Conservation (phyloP, 169 alveolate species). For the Cryptosporidium sp. region DNA sequence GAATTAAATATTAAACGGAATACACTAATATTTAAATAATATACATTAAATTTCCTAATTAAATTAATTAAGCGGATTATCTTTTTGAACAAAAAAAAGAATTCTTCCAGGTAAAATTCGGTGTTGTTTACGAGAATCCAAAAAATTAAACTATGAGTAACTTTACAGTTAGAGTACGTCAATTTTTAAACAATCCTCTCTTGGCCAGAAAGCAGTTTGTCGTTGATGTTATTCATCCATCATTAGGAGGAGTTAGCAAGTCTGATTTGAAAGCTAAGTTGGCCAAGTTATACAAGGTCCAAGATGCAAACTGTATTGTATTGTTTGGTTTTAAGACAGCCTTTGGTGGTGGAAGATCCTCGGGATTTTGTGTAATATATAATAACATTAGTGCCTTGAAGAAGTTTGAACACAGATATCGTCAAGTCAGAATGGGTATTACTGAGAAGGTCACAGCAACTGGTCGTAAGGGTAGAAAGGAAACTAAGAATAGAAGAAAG, state of each 20-base stretch:
- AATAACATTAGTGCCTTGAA: conserved; percentile 90
- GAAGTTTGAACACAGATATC: conserved; percentile 89
- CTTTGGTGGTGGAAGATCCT: conserved; percentile 96
- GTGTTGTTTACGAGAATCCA: neutral
- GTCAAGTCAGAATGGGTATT: conserved; percentile 88
- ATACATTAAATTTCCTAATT: neutral
- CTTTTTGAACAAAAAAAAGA: neutral
- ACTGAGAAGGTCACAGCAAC: conserved; percentile 83
- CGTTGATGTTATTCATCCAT: conserved; percentile 93
- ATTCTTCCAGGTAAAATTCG: conserved; percentile 1
- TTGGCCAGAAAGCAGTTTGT: conserved; percentile 92
- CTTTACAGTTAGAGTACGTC: conserved; percentile 87
- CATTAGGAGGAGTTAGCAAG: conserved; percentile 91
- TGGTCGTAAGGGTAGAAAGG: conserved; percentile 90
- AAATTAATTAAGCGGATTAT: conserved; percentile 1
- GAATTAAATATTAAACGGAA: neutral
- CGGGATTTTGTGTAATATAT: conserved; percentile 94
- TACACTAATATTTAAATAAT: neutral
- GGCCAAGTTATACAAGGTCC: conserved; percentile 89
- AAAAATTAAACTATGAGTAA: conserved; percentile 19
- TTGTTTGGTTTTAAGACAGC: conserved; percentile 93
- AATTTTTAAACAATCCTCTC: conserved; percentile 90
- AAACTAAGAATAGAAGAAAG: conserved; percentile 89
- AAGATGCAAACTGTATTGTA: conserved; percentile 87
- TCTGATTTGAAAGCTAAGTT: conserved; percentile 90